Percentiles rank a stretch among this genome's conserved stretches.
These are phyloP conservation scores for Colletotrichum lentis DNA, from an alignment of 2,329 filamentous ascomycete species.

Conservation along the genomic window DNA sequence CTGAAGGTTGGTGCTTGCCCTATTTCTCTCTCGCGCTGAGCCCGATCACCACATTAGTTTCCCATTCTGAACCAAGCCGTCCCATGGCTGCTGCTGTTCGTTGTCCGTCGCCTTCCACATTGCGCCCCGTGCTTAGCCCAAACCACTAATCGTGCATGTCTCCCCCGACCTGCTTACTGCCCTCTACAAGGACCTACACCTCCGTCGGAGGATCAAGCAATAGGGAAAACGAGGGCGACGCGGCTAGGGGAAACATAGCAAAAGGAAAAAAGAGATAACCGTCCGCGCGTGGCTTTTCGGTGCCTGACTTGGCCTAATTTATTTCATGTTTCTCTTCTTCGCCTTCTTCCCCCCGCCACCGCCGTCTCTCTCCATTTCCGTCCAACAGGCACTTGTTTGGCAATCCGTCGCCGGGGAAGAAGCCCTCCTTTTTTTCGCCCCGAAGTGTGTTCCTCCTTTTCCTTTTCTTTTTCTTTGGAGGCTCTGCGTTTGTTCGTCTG, in stretches of 20 bases:
- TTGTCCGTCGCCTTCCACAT: slow-evolving; percentile 17
- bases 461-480: slow-evolving; percentile 23
- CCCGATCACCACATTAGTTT: slow-evolving; percentile 36
- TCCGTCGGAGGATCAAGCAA: background rate
- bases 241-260: slow-evolving; percentile 20
- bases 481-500: slow-evolving; percentile 31
- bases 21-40: slow-evolving; percentile 32
- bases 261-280: slow-evolving; percentile 1
- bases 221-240: slow-evolving; percentile 20
- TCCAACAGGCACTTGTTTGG: background rate
- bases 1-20: slow-evolving; percentile 29
- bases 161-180: background rate
- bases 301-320: slow-evolving; percentile 10
- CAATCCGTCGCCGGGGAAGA: slow-evolving; percentile 4
- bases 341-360: background rate
- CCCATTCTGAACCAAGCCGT: slow-evolving; percentile 30
- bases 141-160: background rate
- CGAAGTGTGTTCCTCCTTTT: background rate
- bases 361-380: slow-evolving; percentile 4
- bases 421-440: slow-evolving; percentile 2
- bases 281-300: slow-evolving; percentile 27
- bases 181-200: background rate
- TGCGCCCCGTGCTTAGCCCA: slow-evolving; percentile 16
- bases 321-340: slow-evolving; percentile 13
- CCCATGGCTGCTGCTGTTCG: slow-evolving; percentile 18